phyloP scores from a whole-genome alignment of 2,329 filamentous ascomycete genomes.

The Graphilbum sp. region DNA sequence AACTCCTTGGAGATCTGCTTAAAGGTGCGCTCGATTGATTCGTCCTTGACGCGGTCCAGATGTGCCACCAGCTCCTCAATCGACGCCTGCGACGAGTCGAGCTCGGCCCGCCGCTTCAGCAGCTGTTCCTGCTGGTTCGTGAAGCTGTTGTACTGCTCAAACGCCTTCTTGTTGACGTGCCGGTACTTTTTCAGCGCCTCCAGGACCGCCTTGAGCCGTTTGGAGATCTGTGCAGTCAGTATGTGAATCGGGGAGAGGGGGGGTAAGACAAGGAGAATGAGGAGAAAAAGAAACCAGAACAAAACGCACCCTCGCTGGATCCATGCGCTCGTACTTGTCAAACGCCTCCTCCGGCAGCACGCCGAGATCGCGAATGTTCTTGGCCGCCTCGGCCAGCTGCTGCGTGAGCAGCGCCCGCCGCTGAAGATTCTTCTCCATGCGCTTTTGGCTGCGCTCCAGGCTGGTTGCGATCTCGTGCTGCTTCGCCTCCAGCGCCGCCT shows the following conservation, averaged over 20 bases:
- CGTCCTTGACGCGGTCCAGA: constrained; percentile 88
- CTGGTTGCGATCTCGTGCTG: constrained; percentile 60
- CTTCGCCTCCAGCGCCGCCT: constrained; percentile 48
- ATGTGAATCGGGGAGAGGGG: not conserved
- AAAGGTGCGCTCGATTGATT: constrained; percentile 96
- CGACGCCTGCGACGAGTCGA: constrained; percentile 70
- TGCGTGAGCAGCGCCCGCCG: constrained; percentile 67
- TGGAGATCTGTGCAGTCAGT: constrained; percentile 28
- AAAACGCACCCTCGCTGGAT: constrained; percentile 51
- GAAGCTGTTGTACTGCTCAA: constrained; percentile 97
- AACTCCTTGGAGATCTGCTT: constrained; percentile 95
- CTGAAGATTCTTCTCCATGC: constrained; percentile 81
- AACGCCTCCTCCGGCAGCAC: constrained; percentile 90
- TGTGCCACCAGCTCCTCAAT: constrained; percentile 89
- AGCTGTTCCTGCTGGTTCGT: constrained; percentile 81
- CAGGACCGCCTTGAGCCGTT: constrained; percentile 74
- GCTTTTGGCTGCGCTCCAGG: constrained; percentile 76
- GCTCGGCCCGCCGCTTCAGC: constrained; percentile 67
- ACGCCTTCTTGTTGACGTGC: constrained; percentile 98
- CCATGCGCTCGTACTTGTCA: constrained; percentile 73
- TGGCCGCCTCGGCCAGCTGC: constrained; percentile 64
- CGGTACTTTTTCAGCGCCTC: constrained; percentile 91
- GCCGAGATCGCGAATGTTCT: constrained; percentile 83
- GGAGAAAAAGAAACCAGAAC: not conserved
- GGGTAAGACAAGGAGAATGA: not conserved